A percentile compares a stretch with the other conserved stretches of the same genome.
These are phyloP conservation scores for Solanum hybrid DNA, from an alignment of 305 asterid species.

Conservation along the genomic window DNA sequence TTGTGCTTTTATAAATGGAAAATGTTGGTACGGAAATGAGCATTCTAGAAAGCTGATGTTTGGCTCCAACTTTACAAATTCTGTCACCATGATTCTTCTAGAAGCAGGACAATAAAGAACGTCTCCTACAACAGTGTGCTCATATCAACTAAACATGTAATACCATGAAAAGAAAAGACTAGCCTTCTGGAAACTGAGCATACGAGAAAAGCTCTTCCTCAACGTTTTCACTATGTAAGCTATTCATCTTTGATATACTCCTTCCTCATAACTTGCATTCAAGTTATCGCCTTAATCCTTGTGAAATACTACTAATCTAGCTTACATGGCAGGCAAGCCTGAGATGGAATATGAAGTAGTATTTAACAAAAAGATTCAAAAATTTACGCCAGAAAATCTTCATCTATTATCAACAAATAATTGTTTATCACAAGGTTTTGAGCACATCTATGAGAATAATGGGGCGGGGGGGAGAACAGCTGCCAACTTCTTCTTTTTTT, in stretches of 20 bases:
- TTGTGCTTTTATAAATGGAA: background rate
- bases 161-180: background rate
- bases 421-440: slow-evolving; percentile 23
- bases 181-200: background rate
- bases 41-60: background rate
- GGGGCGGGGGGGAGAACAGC: slow-evolving; percentile 27
- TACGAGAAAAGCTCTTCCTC: background rate
- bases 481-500: slow-evolving; percentile 22
- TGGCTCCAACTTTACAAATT: background rate
- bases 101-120: background rate
- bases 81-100: background rate
- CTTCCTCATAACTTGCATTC: background rate
- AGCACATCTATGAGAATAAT: slow-evolving; percentile 17
- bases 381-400: background rate
- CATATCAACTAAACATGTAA: background rate
- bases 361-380: background rate
- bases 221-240: background rate
- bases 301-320: background rate
- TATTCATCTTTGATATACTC: background rate
- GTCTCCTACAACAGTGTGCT: background rate
- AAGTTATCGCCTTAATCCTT: background rate
- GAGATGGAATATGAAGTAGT: background rate
- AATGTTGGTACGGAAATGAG: background rate
- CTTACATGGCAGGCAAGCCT: background rate
- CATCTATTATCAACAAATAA: slow-evolving; percentile 1